These are phyloP conservation scores for Voacanga thouarsii DNA, from an alignment of 257 asterid species.

Conservation along the genomic window DNA sequence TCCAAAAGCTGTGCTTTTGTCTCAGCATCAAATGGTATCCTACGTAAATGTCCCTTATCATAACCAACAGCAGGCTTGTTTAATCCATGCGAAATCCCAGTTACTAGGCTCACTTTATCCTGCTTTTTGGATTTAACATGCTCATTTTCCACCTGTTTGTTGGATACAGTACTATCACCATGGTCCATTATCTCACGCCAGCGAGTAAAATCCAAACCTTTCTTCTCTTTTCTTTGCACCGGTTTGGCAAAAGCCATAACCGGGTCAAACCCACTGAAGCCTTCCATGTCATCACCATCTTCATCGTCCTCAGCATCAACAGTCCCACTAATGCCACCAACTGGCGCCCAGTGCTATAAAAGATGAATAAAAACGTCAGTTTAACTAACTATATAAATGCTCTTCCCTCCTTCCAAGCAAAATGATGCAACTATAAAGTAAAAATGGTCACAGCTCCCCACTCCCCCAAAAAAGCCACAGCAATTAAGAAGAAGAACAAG, in stretches of 20 bases:
- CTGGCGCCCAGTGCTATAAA: slow-evolving; percentile 70
- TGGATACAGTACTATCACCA: slow-evolving; percentile 24
- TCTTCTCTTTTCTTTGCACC: slow-evolving; percentile 57
- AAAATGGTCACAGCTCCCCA: neutral
- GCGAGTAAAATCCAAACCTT: slow-evolving; percentile 54
- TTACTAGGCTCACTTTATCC: slow-evolving; percentile 13
- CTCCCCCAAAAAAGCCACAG: neutral
- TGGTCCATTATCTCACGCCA: slow-evolving; percentile 46
- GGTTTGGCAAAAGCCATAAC: slow-evolving; percentile 58
- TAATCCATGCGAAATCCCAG: slow-evolving; percentile 24
- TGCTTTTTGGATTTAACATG: slow-evolving; percentile 17
- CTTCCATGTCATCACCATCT: slow-evolving; percentile 40
- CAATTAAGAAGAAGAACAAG: neutral
- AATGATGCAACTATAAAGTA: neutral
- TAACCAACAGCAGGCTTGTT: slow-evolving; percentile 14
- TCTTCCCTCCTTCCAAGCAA: neutral
- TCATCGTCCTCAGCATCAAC: slow-evolving; percentile 30
- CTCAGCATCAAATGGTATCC: slow-evolving; percentile 18
- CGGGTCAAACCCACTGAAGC: slow-evolving; percentile 32
- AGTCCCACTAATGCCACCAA: slow-evolving; percentile 16
- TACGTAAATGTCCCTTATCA: slow-evolving; percentile 13
- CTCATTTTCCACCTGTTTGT: slow-evolving; percentile 22
- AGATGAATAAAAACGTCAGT: slow-evolving; percentile 19
- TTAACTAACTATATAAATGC: neutral
- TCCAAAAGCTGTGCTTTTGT: slow-evolving; percentile 18